Conservation (phyloP, 2,329 filamentous ascomycete species). For the Monosporascus cannonballus region DNA sequence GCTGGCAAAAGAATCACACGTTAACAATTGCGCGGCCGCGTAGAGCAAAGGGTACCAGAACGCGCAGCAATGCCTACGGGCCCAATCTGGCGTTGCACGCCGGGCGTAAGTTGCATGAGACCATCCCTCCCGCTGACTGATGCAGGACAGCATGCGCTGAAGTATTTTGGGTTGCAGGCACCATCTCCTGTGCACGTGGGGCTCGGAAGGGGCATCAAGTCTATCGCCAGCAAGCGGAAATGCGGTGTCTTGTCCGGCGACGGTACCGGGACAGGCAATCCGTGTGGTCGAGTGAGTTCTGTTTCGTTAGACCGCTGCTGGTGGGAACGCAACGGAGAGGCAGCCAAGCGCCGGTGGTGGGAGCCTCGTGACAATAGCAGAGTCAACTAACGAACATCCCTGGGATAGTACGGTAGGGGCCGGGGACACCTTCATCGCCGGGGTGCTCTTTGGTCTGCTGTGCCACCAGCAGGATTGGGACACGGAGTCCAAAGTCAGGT, state of each 20-base stretch:
- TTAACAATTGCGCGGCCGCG: constrained; percentile 1
- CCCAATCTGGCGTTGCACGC: constrained; percentile 26
- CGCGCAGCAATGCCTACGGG: constrained; percentile 22
- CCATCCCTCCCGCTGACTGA: constrained; percentile 9
- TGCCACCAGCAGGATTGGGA: constrained; percentile 44
- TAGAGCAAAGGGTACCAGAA: constrained; percentile 24
- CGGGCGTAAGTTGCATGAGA: constrained; percentile 25
- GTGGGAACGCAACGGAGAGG: neutral
- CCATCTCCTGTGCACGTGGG: constrained; percentile 39
- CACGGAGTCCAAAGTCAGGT: constrained; percentile 42
- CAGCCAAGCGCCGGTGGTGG: neutral
- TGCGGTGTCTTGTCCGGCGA: constrained; percentile 38
- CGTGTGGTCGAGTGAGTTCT: constrained; percentile 50
- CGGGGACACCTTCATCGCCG: constrained; percentile 71
- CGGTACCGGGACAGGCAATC: constrained; percentile 30
- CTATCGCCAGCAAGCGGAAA: constrained; percentile 30
- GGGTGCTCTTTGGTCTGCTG: constrained; percentile 57
- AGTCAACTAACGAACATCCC: constrained; percentile 14
- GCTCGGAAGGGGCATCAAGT: constrained; percentile 38
- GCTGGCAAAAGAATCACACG: no score
- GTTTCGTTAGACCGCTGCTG: constrained; percentile 24
- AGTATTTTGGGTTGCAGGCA: constrained; percentile 23
- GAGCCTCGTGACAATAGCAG: neutral
- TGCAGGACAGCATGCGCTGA: constrained; percentile 21
- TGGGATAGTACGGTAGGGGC: constrained; percentile 59